Evolutionary conservation across 23 red algal genomes (phyloP).

Genomic region (Pyropia yezoensis): DNA sequence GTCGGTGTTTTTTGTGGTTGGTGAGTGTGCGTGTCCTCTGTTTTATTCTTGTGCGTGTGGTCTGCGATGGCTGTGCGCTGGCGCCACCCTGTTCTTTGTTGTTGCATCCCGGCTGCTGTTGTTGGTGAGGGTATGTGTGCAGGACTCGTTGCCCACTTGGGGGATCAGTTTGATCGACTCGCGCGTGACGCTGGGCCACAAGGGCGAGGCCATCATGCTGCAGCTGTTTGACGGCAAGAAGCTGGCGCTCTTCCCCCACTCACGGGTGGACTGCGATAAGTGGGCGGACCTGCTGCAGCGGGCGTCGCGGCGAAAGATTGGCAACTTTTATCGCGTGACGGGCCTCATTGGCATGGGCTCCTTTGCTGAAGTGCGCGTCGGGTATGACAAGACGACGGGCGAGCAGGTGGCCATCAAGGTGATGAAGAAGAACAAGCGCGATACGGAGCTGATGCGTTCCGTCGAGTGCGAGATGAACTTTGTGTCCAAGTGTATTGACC

Average conservation of each 20-base stretch:
- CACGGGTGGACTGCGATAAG: slow-evolving; percentile 20
- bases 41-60: too few species aligned
- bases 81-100: too few species aligned
- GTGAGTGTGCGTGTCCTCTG: too few species aligned
- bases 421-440: slow-evolving; percentile 84
- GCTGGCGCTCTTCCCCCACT: slow-evolving; percentile 35
- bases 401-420: slow-evolving; percentile 87
- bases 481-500: slow-evolving; percentile 66
- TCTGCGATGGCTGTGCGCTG: too few species aligned
- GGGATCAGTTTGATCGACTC: slow-evolving; percentile 54
- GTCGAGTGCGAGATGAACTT: slow-evolving; percentile 87
- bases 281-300: slow-evolving; percentile 55
- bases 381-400: slow-evolving; percentile 66
- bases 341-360: slow-evolving; percentile 68
- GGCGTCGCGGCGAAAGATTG: slow-evolving; percentile 56
- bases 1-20: too few species aligned
- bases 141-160: slow-evolving; percentile 32
- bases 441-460: slow-evolving; percentile 61
- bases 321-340: slow-evolving; percentile 66
- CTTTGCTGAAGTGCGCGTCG: slow-evolving; percentile 85
- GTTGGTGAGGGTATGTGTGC: neutral
- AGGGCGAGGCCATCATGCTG: slow-evolving; percentile 51
- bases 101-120: too few species aligned
- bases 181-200: slow-evolving; percentile 40
- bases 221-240: slow-evolving; percentile 66